Base-by-base conservation (phyloP, 768 basidiomycete species). In the Podaxis sp. region DNA sequence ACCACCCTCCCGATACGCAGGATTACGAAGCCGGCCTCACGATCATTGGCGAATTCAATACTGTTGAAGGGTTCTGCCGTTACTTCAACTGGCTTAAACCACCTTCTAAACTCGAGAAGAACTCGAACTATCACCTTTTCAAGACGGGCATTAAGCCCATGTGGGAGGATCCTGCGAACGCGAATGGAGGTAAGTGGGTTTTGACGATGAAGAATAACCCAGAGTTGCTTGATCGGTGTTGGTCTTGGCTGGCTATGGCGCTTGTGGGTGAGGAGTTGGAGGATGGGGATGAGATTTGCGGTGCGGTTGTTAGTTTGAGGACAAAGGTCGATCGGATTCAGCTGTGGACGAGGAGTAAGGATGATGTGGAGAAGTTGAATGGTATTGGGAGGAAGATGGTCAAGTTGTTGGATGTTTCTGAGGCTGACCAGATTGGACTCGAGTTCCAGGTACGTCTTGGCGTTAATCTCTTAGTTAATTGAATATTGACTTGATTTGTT, bases 151-250 rank as follows among this genome's bases (percentile, higher is more conserved):
- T 95, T 79, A 93, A 94, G 71, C 93, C 93, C 13, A 96, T 97
- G 95, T 97, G 94, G 94, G 95, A 96, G 77, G 95, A 96, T 72
- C 85, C 85, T 33, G 91, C 93, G 58, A 97, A 97, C 70, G 90
- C 91, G 25, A 84, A 89, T 57, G 95, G 95, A 19, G 95, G 95
- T 38, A 96, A 95, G 77, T 97, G 95, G 95, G 93, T 95, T 19
- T 74, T 98, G 61, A 93, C 93, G 69, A 93, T 96, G 89, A 90
- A 90, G 79, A 88, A 89, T 68, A 91, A 89, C 66, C 86, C 92
- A 2, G 74, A 75, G 52, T 72, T 94, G 67, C 77, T 96, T 55
- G 94, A 97, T 78, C 82, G 90, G 40, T 93, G 89, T 73, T 97
- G 95, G 94, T 82, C 81, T 52, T 94, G 93, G 86, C 79, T 96